These are phyloP conservation scores for Hylodesmum podocarpum DNA, from an alignment of 306 rosid species.

Conservation along the genomic window DNA sequence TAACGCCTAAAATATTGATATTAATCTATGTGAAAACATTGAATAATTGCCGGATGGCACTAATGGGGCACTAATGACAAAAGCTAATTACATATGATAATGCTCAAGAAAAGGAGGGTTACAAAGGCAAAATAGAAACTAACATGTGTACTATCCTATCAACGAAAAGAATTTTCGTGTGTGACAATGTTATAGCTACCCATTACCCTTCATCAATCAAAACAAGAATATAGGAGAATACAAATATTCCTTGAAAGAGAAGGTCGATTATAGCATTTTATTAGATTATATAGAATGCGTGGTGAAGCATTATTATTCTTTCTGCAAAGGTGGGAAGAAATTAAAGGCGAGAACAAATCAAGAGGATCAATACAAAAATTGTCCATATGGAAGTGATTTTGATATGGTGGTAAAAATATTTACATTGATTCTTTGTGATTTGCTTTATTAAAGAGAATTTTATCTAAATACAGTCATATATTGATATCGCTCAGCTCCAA, in stretches of 20 bases:
- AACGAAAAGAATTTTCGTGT: conserved; percentile 32
- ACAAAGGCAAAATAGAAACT: conserved; percentile 16
- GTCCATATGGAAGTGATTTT: background rate
- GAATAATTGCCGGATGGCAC: conserved; percentile 9
- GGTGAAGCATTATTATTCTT: conserved; percentile 14
- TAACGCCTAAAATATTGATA: conserved; percentile 13
- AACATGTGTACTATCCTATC: conserved; percentile 6
- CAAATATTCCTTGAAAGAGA: conserved; percentile 30
- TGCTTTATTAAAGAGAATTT: conserved; percentile 14
- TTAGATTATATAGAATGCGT: background rate
- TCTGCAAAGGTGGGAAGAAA: conserved; percentile 18
- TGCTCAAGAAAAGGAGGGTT: background rate
- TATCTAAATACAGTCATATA: conserved; percentile 8
- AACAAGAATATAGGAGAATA: conserved; percentile 18
- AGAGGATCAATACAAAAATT: conserved; percentile 1
- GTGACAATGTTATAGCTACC: conserved; percentile 20
- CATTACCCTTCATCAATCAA: conserved; percentile 13
- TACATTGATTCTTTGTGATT: conserved; percentile 9
- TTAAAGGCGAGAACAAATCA: conserved; percentile 12
- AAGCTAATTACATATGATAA: conserved; percentile 13
- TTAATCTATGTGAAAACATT: conserved; percentile 20
- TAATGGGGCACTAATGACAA: conserved; percentile 24
- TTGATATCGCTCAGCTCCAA: background rate
- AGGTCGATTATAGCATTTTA: conserved; percentile 21
- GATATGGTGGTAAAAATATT: background rate